Conservation (phyloP, 2,329 filamentous ascomycete species). For the Camptophora hylomeconis region DNA sequence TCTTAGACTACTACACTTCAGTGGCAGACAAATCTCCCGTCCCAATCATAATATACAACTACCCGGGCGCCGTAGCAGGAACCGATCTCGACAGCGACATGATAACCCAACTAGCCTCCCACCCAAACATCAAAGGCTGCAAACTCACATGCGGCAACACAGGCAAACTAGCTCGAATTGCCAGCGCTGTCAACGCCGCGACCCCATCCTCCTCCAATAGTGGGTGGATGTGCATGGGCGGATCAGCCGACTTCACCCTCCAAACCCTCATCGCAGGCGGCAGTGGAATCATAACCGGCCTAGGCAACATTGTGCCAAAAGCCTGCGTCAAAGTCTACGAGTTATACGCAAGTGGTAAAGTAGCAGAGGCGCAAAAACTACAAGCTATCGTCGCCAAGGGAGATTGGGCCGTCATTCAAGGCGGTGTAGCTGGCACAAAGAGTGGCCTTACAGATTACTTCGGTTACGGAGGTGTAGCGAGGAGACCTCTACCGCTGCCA, state of each 20-base stretch:
- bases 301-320: conserved; percentile 58
- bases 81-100: conserved; percentile 56
- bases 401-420: conserved; percentile 58
- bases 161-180: conserved; percentile 55
- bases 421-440: conserved; percentile 58
- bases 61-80: conserved; percentile 53
- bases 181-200: conserved; percentile 30
- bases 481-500: conserved; percentile 43
- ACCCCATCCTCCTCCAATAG: conserved; percentile 36
- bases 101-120: conserved; percentile 43
- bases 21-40: conserved; percentile 49
- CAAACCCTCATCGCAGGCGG: conserved; percentile 58
- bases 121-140: conserved; percentile 54
- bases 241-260: conserved; percentile 61
- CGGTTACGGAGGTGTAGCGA: conserved; percentile 51
- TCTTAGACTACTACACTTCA: conserved; percentile 51
- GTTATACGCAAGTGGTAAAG: conserved; percentile 46
- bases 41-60: conserved; percentile 61
- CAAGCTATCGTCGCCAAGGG: conserved; percentile 54
- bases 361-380: conserved; percentile 47
- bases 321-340: conserved; percentile 48
- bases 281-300: conserved; percentile 57
- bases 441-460: conserved; percentile 48
- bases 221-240: conserved; percentile 59
- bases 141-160: conserved; percentile 66